Evolutionary conservation across 192 early-diverging fungal genomes (phyloP), one percentile per base, ranked within the genome.

Genomic region (Coemansia sp.): DNA sequence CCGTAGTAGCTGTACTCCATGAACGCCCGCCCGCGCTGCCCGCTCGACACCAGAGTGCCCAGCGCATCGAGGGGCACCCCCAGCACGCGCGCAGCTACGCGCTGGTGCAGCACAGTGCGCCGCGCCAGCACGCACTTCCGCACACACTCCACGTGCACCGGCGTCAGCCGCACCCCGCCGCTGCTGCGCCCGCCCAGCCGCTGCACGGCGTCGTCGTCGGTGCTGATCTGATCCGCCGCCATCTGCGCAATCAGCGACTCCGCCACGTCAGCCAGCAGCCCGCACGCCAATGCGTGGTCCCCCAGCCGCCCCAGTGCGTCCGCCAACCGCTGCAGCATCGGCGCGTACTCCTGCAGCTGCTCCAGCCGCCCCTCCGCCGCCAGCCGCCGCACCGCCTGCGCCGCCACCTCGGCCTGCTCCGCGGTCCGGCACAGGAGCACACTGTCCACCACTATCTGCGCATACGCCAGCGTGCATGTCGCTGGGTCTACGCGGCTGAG

Each of bases 71-170:
- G 69, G 53, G 42, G 46, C 27, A 67, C 69, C 1, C 14, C 37
- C 16, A 72, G 24, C 13, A 77, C 65, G 13, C 3, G 16, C 29
- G 44, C 27, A 48, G 44, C 48, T 24, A 63, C 75, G 4, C 69
- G 68, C 53, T 41, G 35, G 46, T 75, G 59, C 59, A 77, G 59
- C n/a, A 40, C 46, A 6, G 68, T 57, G 0, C 69, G 68, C 14
- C 59, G 59, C 13, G 75, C 68, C 53, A 77, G 54, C n/a, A 83
- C 37, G 54, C 80, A 77, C 60, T 60, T 66, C 35, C 63, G 59
- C 48, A 72, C 54, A 27, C 80, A 83, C 66, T 83, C 80, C 45
- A 72, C n/a, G 56, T 77, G 75, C 41, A 77, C 62, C 27, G 66
- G 48, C 2, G 80, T 83, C 31, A 76, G 68, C n/a, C 74, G 64